Base-by-base conservation (phyloP, 805 yeast genomes). In the Lachancea fermentati region DNA sequence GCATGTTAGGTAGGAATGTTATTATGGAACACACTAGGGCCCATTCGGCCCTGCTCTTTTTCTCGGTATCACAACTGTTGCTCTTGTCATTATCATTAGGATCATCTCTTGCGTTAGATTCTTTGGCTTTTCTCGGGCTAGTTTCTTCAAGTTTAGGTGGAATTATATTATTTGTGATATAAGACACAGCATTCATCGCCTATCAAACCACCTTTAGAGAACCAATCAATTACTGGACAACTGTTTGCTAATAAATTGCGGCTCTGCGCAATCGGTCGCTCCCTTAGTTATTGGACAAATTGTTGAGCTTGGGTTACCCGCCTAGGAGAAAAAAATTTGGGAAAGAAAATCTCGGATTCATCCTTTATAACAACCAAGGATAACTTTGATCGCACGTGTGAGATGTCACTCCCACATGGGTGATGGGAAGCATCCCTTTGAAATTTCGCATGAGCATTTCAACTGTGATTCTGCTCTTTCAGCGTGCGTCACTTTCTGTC, bases 1-100 rank as follows among this genome's bases (percentile, higher is more conserved):
- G 37, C 30, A 69, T 49, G 45, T 73, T 70, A 6, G 83, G 81
- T 1, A 76, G 36, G 45, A 73, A 77, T 24, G 73, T 49, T 31
- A 74, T 22, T 4, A 66, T 48, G 8, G 52, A 50, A 52, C 65
- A 48, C 5, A 62, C 7, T 16, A 48, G 19, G 15, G 44, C 37
- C 41, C 33, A 34, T 13, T 34, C 22, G 32, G 19, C 15, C 26
- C 13, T 9, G 14, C 37, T 7, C 26, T 25, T 16, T 38, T 24
- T 25, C 19, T 19, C 14, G 17, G 18, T 16, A 17, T 34, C 34
- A 12, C 26, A 17, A 25, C 12, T n/a, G 15, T 12, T 31, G 12
- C 26, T 34, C 11, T 16, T 15, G 16, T n/a, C 16, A 7, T 29
- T 12, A 13, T 29, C 14, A 13, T n/a, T 15, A 7, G 8, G 32